Conservation (phyloP, 495 filamentous ascomycete genomes). For the Astrothelium subdiscretum region DNA sequence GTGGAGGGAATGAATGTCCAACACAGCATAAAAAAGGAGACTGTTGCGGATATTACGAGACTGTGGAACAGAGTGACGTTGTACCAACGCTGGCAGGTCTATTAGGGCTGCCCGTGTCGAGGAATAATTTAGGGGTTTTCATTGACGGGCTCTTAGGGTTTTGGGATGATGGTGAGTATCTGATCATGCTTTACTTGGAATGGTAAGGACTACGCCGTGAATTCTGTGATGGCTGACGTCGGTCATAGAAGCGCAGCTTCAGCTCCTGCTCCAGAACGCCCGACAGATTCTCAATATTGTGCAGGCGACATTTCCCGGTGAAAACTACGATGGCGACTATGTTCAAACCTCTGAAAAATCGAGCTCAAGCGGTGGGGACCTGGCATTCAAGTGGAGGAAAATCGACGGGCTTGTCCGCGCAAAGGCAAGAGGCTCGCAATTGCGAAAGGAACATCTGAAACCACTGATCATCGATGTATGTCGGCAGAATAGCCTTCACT, state of each 20-base stretch:
- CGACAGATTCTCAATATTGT: slow-evolving; percentile 66
- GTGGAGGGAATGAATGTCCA: slow-evolving; percentile 26
- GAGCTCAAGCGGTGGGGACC: slow-evolving; percentile 40
- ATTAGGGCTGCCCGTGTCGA: slow-evolving; percentile 78
- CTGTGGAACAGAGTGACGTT: slow-evolving; percentile 85
- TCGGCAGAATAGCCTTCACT: background rate
- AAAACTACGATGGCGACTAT: slow-evolving; percentile 36
- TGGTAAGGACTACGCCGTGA: background rate
- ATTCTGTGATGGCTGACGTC: slow-evolving; percentile 9
- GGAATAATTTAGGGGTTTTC: slow-evolving; percentile 83
- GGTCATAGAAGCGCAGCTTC: slow-evolving; percentile 8
- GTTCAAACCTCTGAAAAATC: slow-evolving; percentile 18
- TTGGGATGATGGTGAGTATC: slow-evolving; percentile 47
- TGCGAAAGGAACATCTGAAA: slow-evolving; percentile 2
- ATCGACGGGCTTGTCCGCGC: slow-evolving; percentile 13
- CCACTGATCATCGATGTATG: slow-evolving; percentile 6
- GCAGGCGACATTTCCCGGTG: slow-evolving; percentile 51
- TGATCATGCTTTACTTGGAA: no score
- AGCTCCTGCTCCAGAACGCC: slow-evolving; percentile 63
- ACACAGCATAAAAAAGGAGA: slow-evolving; percentile 29
- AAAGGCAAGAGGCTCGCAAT: slow-evolving; percentile 2
- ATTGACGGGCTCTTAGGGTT: slow-evolving; percentile 66
- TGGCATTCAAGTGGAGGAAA: slow-evolving; percentile 55
- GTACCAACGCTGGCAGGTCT: slow-evolving; percentile 80
- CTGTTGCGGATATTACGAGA: slow-evolving; percentile 69